Evolutionary conservation across 108 stramenopile genomes (phyloP).

Genomic region (Nitzschia sp.): DNA sequence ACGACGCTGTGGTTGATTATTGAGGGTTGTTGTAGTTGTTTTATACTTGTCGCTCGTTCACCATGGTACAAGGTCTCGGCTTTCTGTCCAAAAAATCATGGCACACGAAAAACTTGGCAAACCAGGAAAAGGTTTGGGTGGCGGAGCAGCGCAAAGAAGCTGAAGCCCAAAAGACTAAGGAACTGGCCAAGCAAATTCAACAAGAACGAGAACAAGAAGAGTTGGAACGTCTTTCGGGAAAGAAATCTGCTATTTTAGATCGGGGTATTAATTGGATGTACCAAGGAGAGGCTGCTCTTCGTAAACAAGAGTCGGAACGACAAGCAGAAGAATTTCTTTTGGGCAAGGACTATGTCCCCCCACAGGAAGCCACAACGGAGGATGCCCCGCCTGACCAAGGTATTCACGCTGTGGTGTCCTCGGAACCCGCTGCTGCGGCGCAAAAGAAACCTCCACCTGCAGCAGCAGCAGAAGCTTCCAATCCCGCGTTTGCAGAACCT

Average conservation of each 20-base stretch:
- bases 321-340: slow-evolving; percentile 85
- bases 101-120: slow-evolving; percentile 89
- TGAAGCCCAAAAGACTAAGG: slow-evolving; percentile 75
- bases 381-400: slow-evolving; percentile 57
- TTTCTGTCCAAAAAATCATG: slow-evolving; percentile 95
- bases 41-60: slow-evolving; percentile 1
- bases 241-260: slow-evolving; percentile 50
- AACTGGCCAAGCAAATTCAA: slow-evolving; percentile 87
- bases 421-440: slow-evolving; percentile 24
- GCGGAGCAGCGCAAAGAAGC: slow-evolving; percentile 87
- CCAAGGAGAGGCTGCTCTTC: slow-evolving; percentile 50
- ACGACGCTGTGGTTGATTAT: too few relatives aligned
- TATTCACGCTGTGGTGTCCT: slow-evolving; percentile 45
- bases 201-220: slow-evolving; percentile 92
- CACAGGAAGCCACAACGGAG: slow-evolving; percentile 61
- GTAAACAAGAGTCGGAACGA: slow-evolving; percentile 65
- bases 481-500: slow-evolving; percentile 13
- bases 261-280: slow-evolving; percentile 95
- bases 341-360: slow-evolving; percentile 80
- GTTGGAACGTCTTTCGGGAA: slow-evolving; percentile 74
- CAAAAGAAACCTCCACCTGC: slow-evolving; percentile 24
- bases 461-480: slow-evolving; percentile 3
- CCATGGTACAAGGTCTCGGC: slow-evolving; percentile 80
- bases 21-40: too few relatives aligned
- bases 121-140: slow-evolving; percentile 95